phyloP scores from a whole-genome alignment of 352 stramenopile genomes.

The Phytophthora tubulina region DNA sequence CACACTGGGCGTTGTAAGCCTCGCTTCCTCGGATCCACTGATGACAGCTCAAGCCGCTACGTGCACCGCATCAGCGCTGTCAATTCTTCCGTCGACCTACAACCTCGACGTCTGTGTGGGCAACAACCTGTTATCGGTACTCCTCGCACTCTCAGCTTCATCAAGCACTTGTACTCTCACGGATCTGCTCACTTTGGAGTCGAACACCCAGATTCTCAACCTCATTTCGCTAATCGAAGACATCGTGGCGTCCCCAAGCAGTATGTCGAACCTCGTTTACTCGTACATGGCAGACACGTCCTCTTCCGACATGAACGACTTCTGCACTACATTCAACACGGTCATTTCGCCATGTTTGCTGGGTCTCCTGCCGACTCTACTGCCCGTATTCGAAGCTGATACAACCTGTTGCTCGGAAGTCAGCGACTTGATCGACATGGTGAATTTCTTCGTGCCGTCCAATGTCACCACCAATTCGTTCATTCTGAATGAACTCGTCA shows the following conservation, averaged over 20 bases:
- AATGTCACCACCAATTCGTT: constrained; percentile 52
- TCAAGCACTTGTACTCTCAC: constrained; percentile 44
- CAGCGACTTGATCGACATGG: constrained; percentile 54
- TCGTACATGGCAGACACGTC: constrained; percentile 51
- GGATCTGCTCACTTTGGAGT: constrained; percentile 40
- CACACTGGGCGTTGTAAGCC: constrained; percentile 21
- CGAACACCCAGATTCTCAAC: constrained; percentile 41
- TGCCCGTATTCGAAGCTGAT: constrained; percentile 42
- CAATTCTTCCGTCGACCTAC: constrained; percentile 45
- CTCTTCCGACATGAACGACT: constrained; percentile 44
- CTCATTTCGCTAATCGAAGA: constrained; percentile 34
- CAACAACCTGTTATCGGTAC: constrained; percentile 50
- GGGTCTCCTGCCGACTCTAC: constrained; percentile 41
- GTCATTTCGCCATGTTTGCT: constrained; percentile 50
- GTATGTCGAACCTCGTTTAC: constrained; percentile 51
- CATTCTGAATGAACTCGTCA: constrained; percentile 54
- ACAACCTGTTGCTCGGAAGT: constrained; percentile 54
- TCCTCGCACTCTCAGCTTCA: constrained; percentile 35
- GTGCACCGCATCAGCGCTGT: constrained; percentile 38
- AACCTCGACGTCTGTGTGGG: constrained; percentile 53
- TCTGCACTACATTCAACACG: constrained; percentile 50
- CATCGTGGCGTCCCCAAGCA: constrained; percentile 47
- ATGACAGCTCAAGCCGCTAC: constrained; percentile 27
- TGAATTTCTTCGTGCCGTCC: constrained; percentile 55
- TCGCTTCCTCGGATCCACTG: constrained; percentile 1